Percentiles rank a stretch among this genome's conserved stretches.
These are phyloP conservation scores for Elymus sibiricus DNA, from an alignment of 176 grass and related monocot species.

Conservation along the genomic window DNA sequence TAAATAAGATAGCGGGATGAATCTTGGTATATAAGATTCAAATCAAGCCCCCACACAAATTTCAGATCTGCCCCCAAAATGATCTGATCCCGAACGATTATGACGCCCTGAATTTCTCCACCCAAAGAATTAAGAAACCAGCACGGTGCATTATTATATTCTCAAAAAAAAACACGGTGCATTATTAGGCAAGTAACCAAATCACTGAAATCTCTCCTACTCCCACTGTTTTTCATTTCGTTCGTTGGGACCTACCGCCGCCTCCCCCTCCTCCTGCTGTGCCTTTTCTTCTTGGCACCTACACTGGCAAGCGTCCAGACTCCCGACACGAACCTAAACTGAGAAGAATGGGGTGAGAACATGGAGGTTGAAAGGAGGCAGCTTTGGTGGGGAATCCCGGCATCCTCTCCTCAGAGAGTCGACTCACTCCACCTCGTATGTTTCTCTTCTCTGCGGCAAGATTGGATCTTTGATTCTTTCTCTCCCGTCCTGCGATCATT, in stretches of 20 bases:
- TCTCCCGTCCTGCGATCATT: conserved; percentile 7
- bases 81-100: no score
- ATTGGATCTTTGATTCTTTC: conserved; percentile 32
- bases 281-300: conserved; percentile 34
- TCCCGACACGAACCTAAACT: neutral
- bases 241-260: conserved; percentile 25
- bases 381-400: conserved; percentile 28
- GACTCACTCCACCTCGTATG: conserved; percentile 29
- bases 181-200: conserved; percentile 19
- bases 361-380: conserved; percentile 32
- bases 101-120: no score
- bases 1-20: no score
- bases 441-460: neutral
- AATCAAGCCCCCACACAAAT: no score
- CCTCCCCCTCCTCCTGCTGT: neutral
- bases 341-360: conserved; percentile 27
- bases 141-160: neutral
- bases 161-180: neutral
- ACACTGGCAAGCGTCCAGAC: neutral
- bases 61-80: no score
- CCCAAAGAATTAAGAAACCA: neutral
- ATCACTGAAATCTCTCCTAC: conserved; percentile 20
- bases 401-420: neutral
- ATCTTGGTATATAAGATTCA: no score
- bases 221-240: neutral